Percentiles rank a stretch among this genome's conserved stretches.
phyloP scores from a whole-genome alignment of 192 early-diverging fungal species.

The Spinellus fusiger region DNA sequence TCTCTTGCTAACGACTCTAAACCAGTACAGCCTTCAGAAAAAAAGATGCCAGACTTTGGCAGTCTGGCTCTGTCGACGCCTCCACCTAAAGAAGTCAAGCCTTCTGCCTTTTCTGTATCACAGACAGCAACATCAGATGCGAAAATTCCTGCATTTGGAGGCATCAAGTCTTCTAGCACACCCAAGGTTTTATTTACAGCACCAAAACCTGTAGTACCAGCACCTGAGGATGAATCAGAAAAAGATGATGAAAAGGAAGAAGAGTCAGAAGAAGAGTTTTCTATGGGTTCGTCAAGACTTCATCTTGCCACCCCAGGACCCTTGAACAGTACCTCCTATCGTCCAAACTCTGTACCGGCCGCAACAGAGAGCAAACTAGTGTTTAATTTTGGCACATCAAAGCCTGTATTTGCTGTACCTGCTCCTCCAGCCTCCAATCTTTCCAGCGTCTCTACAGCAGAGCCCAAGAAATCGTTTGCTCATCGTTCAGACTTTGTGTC shows the following conservation, averaged over 20 bases:
- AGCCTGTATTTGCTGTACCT: too few relatives aligned
- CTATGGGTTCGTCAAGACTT: too few relatives aligned
- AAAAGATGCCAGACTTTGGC: background rate
- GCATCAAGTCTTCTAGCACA: background rate
- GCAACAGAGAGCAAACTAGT: background rate
- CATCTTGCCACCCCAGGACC: too few relatives aligned
- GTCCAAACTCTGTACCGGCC: too few relatives aligned
- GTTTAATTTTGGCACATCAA: background rate
- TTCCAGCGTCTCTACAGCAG: too few relatives aligned
- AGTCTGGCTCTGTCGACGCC: background rate
- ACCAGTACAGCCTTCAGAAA: background rate
- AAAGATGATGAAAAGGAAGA: too few relatives aligned
- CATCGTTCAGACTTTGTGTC: too few relatives aligned
- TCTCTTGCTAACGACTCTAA: background rate
- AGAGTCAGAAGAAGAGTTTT: too few relatives aligned
- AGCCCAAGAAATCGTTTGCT: too few relatives aligned
- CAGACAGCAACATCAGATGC: background rate
- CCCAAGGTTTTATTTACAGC: background rate
- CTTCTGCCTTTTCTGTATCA: background rate
- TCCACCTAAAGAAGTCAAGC: background rate
- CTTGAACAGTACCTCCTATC: too few relatives aligned
- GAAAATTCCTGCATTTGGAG: background rate
- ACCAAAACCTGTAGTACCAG: background rate
- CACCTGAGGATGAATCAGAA: background rate
- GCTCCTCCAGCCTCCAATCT: background rate